Base-by-base conservation (phyloP, 1,284 basidiomycete genomes). In the Golubevia sp. region DNA sequence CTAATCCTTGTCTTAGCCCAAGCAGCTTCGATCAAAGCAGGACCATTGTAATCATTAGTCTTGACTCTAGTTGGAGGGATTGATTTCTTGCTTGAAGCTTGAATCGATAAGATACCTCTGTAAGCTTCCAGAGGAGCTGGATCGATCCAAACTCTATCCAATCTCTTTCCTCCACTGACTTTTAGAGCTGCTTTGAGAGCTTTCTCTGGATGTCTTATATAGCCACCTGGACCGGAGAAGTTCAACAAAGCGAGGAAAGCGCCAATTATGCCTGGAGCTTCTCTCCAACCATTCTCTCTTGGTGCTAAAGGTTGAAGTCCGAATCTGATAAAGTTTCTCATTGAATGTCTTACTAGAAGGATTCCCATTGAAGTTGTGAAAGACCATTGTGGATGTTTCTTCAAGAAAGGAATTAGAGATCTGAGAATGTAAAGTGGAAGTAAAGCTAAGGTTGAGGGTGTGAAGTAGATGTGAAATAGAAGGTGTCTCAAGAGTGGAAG, bases 81-180 rank as follows among this genome's bases (percentile, higher is more conserved):
- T 2, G 50, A 49, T 18, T 59, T 61, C 61, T 64, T 67, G 18
- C 18, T 44, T 44, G 38, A 44, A 50, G 18, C 56, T 49, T 54
- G 50, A 53, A 82, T 65, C 5, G 69, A 63, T 5, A 82, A 68
- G 56, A 82, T 71, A 56, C 77, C 79, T 18, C 68, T 65, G 21
- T 78, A 64, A 8, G 67, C 65, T 23, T 79, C 72, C 49, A 76
- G 64, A 18, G 74, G 68, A 4, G 76, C 74, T 3, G 77, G 72
- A 25, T 74, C 62, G 51, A 82, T 68, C 79, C 79, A 82, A 34
- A 76, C 76, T 38, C 69, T 66, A 62, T 82, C 79, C 8, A 61
- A 56, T 20, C 74, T 64, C n/a, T 63, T 51, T 27, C 68, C 62
- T 58, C 56, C n/a, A 44, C 61, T 25, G 11, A 64, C 64, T 64